These are phyloP conservation scores for Fusarium continuum DNA, from an alignment of 2,329 filamentous ascomycete genomes.

Conservation along the genomic window DNA sequence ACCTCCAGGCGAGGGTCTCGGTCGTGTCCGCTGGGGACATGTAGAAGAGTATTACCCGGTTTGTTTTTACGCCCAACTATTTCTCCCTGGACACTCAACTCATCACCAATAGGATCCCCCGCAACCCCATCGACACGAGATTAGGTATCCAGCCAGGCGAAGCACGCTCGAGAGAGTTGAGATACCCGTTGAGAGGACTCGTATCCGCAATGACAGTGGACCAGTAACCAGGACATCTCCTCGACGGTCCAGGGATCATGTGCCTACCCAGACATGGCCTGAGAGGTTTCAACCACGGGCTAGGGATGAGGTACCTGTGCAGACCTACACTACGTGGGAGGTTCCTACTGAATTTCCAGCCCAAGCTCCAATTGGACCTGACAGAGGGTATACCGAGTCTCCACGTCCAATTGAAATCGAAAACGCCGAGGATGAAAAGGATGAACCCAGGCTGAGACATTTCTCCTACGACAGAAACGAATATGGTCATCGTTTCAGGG, in stretches of 20 bases:
- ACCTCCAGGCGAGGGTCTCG: constrained; percentile 12
- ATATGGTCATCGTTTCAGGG: not conserved
- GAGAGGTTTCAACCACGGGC: not conserved
- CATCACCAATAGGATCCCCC: constrained; percentile 10
- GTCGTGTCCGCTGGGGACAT: constrained; percentile 30
- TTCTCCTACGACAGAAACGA: not conserved
- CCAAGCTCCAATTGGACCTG: not conserved
- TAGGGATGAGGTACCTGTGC: not conserved
- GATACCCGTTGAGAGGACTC: not conserved
- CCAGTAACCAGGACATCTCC: not conserved
- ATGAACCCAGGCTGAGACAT: not conserved
- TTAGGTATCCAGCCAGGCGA: constrained; percentile 4
- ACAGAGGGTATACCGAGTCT: constrained; percentile 24
- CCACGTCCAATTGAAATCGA: constrained; percentile 32
- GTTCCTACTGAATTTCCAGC: not conserved
- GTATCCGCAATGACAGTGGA: constrained; percentile 4
- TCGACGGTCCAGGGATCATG: constrained; percentile 5
- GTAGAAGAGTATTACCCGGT: constrained; percentile 33
- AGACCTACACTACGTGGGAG: not conserved
- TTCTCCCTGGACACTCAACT: not conserved
- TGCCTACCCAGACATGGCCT: not conserved
- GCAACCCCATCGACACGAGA: constrained; percentile 7
- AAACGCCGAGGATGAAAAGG: not conserved
- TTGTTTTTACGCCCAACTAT: constrained; percentile 7
- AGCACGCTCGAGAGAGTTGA: constrained; percentile 18